Conservation (phyloP, 352 stramenopile genomes). For the Phytophthora cryptogea region DNA sequence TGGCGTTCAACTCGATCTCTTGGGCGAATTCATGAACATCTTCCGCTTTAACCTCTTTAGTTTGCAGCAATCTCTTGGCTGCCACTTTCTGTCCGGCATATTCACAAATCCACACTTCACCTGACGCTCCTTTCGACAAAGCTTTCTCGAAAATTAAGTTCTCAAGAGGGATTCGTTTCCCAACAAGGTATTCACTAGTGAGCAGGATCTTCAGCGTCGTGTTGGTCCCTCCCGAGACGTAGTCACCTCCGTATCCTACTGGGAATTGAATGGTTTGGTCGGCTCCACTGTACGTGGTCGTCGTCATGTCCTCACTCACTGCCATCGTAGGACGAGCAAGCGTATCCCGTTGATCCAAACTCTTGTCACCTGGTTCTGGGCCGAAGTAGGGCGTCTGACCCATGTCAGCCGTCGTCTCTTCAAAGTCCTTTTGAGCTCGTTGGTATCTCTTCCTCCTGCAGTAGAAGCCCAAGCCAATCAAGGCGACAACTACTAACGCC, state of each 20-base stretch:
- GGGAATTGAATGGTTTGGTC: constrained; percentile 28
- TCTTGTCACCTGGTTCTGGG: constrained; percentile 6
- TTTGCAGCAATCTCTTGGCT: constrained; percentile 46
- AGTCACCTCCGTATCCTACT: constrained; percentile 9
- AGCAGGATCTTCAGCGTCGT: constrained; percentile 23
- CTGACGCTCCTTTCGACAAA: constrained; percentile 44
- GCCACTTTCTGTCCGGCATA: constrained; percentile 37
- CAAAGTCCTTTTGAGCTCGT: constrained; percentile 7
- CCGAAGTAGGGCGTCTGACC: constrained; percentile 14
- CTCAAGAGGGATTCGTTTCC: constrained; percentile 37
- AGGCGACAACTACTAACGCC: constrained; percentile 1
- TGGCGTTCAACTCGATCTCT: constrained; percentile 42
- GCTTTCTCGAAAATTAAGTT: constrained; percentile 14
- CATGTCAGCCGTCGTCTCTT: constrained; percentile 4
- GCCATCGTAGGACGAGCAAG: constrained; percentile 16
- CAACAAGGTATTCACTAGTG: constrained; percentile 24
- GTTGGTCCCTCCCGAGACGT: constrained; percentile 17
- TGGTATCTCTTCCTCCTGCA: constrained; percentile 13
- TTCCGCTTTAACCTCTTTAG: constrained; percentile 27
- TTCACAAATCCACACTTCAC: constrained; percentile 51
- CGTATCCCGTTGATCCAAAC: constrained; percentile 14
- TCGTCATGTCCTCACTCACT: constrained; percentile 21
- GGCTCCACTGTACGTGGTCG: constrained; percentile 7
- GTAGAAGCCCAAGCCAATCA: constrained; percentile 11
- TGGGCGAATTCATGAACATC: constrained; percentile 39